Evolutionary conservation across 2,329 filamentous ascomycete genomes (phyloP), one percentile per base, ranked within the genome.

Genomic region (Blastomyces emzantsi): DNA sequence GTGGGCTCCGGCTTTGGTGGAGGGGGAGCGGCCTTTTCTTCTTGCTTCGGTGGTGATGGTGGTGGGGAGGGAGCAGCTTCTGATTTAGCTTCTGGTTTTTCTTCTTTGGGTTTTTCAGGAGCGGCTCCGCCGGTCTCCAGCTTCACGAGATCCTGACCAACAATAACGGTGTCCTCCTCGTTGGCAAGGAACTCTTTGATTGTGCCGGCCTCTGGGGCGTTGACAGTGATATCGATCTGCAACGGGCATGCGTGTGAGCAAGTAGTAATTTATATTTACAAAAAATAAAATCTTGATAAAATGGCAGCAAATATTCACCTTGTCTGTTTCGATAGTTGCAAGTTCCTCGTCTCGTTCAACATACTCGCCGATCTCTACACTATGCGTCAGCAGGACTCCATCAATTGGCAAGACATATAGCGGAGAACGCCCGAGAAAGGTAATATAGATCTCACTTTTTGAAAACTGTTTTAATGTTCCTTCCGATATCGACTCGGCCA

Each of bases 401-500:
- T 51, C 52, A 39, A 36, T 22, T 19, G 17, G 7, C 15, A n/a
- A 19, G 19, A 11, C 36, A 55, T 33, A 55, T 13, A 11, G 49
- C 60, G 69, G 69, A 61, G 49, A 36, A 41, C 3, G 28, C 22
- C 13, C 2, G 17, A 33, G 39, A 39, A 25, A 11, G 47, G 39
- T 47, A 39, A 30, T 30, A 39, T 49, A 61, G 33, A 36, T 67
- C 80, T 69, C 76, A 85, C 83, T 82, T 81, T 97, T 97, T 72
- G 86, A 89, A 82, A 92, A 97, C 75, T 96, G 92, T 80, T 96
- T 97, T 73, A 99, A 77, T 28, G 94, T 99, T 66, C 94, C 94
- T 78, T 99, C 94, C 55, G 91, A 95, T 76, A 99, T 97, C 60
- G 94, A 97, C 79, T 99, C 94, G 67, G 94, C 94, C 94, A 99